These are phyloP conservation scores for Phytophthora rubi DNA, from an alignment of 352 stramenopile genomes.

Conservation along the genomic window DNA sequence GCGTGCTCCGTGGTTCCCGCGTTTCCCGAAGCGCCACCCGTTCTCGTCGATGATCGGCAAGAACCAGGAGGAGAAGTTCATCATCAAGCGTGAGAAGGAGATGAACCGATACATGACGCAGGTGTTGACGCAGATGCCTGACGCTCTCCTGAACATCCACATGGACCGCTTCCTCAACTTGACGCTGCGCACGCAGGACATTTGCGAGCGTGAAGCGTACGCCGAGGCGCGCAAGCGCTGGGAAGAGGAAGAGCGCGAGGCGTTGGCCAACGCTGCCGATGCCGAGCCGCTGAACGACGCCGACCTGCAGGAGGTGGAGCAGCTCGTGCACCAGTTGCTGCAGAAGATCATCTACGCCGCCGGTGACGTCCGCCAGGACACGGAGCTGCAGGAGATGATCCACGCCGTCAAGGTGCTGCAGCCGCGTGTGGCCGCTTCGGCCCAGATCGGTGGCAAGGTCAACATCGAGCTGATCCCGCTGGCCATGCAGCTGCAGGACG, in stretches of 20 bases:
- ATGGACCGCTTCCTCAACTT: conserved; percentile 92
- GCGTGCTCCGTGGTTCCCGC: conserved; percentile 89
- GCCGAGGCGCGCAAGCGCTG: conserved; percentile 87
- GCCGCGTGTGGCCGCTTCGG: conserved; percentile 80
- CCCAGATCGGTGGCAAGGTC: conserved; percentile 87
- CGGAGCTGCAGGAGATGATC: conserved; percentile 91
- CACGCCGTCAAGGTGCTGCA: conserved; percentile 89
- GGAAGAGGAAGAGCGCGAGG: conserved; percentile 90
- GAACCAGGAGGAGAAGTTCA: conserved; percentile 92
- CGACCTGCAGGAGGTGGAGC: conserved; percentile 90
- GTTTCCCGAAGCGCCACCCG: conserved; percentile 89
- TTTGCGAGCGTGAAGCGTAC: conserved; percentile 89
- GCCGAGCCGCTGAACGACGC: conserved; percentile 86
- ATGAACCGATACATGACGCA: conserved; percentile 93
- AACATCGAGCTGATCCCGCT: conserved; percentile 90
- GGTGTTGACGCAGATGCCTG: conserved; percentile 91
- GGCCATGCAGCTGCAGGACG: conserved; percentile 90
- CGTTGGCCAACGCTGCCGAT: conserved; percentile 83
- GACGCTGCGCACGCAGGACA: conserved; percentile 85
- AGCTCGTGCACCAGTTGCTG: conserved; percentile 86
- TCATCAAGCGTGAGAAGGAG: conserved; percentile 92
- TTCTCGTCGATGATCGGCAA: conserved; percentile 92
- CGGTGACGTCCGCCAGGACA: conserved; percentile 88
- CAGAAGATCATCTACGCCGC: conserved; percentile 91
- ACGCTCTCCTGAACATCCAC: conserved; percentile 88